Evolutionary conservation across 2,329 filamentous ascomycete species (phyloP).

Genomic region (Sphaerulina musiva): DNA sequence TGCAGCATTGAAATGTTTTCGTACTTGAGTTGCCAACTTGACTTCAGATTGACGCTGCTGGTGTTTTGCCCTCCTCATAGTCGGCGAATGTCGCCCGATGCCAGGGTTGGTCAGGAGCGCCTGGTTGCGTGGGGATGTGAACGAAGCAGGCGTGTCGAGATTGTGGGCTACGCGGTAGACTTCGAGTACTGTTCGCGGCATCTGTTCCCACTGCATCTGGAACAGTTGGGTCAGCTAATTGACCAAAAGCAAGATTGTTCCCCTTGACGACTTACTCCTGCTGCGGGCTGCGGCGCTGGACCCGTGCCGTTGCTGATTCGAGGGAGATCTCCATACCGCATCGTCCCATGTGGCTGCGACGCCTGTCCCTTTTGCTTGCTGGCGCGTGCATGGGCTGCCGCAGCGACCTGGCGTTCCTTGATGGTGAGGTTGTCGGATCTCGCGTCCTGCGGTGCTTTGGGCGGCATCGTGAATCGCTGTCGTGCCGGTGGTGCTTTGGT

Average conservation of each 20-base stretch:
- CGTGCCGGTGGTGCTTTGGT: not conserved
- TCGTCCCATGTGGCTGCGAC: constrained; percentile 22
- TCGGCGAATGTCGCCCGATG: constrained; percentile 67
- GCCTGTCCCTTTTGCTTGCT: constrained; percentile 32
- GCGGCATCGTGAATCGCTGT: constrained; percentile 20
- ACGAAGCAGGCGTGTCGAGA: constrained; percentile 64
- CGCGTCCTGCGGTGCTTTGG: constrained; percentile 35
- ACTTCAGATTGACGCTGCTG: constrained; percentile 64
- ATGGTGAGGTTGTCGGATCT: constrained; percentile 31
- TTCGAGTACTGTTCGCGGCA: constrained; percentile 63
- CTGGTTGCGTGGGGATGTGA: constrained; percentile 48
- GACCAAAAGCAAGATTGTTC: not conserved
- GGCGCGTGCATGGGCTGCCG: constrained; percentile 32
- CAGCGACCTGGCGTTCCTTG: constrained; percentile 40
- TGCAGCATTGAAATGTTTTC: constrained; percentile 77
- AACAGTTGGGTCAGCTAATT: not conserved
- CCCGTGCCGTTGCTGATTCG: constrained; percentile 21
- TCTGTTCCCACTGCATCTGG: constrained; percentile 59
- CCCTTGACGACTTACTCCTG: constrained; percentile 11
- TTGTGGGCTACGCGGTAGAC: constrained; percentile 68
- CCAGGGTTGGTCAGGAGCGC: constrained; percentile 44
- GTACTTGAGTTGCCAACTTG: constrained; percentile 62
- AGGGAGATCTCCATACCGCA: constrained; percentile 26
- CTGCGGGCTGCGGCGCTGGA: constrained; percentile 6
- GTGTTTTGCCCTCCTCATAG: constrained; percentile 61